Evolutionary conservation across 371 early-diverging fungal species (phyloP).

Genomic region (Apophysomyces elegans): DNA sequence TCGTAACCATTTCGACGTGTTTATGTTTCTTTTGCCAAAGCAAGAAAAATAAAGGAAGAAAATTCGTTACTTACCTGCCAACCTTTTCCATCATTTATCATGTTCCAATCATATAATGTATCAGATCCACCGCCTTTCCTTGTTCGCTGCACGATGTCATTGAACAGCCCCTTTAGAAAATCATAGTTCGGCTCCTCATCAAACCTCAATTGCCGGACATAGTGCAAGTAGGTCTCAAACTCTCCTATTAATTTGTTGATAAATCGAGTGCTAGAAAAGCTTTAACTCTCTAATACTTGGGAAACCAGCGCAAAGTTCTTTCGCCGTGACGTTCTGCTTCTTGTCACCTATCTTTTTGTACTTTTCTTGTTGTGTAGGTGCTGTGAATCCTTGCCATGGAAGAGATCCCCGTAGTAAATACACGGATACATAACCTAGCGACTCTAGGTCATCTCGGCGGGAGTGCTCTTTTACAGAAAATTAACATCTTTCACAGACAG

Average conservation of each 20-base stretch:
- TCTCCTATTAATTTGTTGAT: conserved; percentile 58
- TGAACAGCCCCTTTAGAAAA: conserved; percentile 79
- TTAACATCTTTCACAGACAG: not conserved
- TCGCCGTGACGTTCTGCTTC: conserved; percentile 77
- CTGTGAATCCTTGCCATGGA: conserved; percentile 95
- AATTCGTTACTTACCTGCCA: conserved; percentile 46
- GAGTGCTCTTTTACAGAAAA: conserved; percentile 70
- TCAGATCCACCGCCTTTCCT: conserved; percentile 65
- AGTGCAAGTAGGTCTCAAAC: conserved; percentile 89
- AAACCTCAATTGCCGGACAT: conserved; percentile 88
- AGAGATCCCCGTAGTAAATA: conserved; percentile 89
- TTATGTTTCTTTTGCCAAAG: not conserved
- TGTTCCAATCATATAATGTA: conserved; percentile 90
- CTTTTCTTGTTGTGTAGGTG: conserved; percentile 90
- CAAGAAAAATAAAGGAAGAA: not conserved
- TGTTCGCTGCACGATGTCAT: conserved; percentile 67
- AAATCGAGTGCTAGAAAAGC: not conserved
- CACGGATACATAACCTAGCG: conserved; percentile 93
- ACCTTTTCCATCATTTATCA: conserved; percentile 63
- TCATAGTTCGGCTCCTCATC: conserved; percentile 96
- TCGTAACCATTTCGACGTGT: not conserved
- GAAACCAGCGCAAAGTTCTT: conserved; percentile 76
- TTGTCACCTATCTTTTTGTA: conserved; percentile 91
- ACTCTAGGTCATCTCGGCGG: conserved; percentile 93
- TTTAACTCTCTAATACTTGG: conserved; percentile 49